These are phyloP conservation scores for Ceratocystis cacaofunesta DNA, from an alignment of 2,329 filamentous ascomycete genomes.

Conservation along the genomic window DNA sequence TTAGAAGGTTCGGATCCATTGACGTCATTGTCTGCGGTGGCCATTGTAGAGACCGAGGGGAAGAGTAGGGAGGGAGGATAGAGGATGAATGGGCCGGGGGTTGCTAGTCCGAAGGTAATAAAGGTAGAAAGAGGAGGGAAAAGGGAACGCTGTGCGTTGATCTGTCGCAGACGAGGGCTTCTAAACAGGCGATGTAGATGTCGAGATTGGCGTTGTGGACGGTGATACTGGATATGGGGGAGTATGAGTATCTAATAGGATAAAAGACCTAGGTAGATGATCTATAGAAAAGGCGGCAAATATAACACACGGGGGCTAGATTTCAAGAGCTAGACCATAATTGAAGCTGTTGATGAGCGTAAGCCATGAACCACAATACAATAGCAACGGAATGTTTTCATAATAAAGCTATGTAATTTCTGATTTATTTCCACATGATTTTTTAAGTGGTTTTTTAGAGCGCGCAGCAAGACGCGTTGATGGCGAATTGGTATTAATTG, in stretches of 20 bases:
- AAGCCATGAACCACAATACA: neutral
- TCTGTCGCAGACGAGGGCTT: neutral
- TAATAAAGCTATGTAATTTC: neutral
- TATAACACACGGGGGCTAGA: neutral
- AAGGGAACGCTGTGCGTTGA: neutral
- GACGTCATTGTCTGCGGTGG: slow-evolving; percentile 5
- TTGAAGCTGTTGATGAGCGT: neutral
- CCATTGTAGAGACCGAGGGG: neutral
- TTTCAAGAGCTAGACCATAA: neutral
- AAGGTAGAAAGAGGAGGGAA: neutral
- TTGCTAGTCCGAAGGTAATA: neutral
- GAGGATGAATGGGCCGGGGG: neutral
- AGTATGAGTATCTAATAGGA: no score
- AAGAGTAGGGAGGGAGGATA: neutral
- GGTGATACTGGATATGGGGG: neutral
- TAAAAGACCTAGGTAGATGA: neutral
- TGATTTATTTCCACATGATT: neutral
- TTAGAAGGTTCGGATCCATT: slow-evolving; percentile 24
- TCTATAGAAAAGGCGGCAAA: neutral
- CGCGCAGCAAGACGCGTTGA: neutral
- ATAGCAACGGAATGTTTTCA: neutral
- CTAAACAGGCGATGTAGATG: neutral
- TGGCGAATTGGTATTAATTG: neutral
- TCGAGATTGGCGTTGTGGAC: neutral
- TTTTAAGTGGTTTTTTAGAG: neutral